phyloP scores from a whole-genome alignment of 2,329 filamentous ascomycete species.

The Aspergillus pseudoglaucus region DNA sequence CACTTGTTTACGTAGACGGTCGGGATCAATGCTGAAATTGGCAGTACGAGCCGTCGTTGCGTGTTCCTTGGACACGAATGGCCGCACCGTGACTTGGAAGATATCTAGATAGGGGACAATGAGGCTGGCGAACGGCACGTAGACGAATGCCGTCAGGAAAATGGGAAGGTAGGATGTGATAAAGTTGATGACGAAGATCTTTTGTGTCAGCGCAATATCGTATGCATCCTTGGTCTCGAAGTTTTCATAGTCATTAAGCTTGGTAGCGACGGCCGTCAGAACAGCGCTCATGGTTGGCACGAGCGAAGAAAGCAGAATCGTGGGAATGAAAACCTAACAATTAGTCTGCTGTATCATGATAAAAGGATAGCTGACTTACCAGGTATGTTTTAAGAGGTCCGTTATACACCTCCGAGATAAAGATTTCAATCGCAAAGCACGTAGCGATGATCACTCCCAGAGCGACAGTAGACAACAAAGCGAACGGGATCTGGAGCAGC shows the following conservation, averaged over 20 bases:
- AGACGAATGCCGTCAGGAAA: constrained; percentile 87
- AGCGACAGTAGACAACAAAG: constrained; percentile 63
- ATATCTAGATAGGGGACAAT: constrained; percentile 86
- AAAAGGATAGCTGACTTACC: constrained; percentile 44
- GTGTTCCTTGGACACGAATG: constrained; percentile 69
- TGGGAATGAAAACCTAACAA: constrained; percentile 73
- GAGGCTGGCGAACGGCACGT: constrained; percentile 81
- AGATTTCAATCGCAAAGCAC: constrained; percentile 93
- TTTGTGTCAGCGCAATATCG: constrained; percentile 77
- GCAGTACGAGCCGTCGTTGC: constrained; percentile 48
- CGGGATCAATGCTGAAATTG: constrained; percentile 75
- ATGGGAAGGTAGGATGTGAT: constrained; percentile 91
- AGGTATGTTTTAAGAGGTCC: constrained; percentile 83
- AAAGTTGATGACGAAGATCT: constrained; percentile 97
- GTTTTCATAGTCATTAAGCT: constrained; percentile 79
- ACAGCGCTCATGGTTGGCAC: constrained; percentile 74
- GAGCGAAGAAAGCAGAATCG: constrained; percentile 71
- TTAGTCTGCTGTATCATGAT: constrained; percentile 1
- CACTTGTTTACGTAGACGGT: constrained; percentile 79
- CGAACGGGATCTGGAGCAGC: constrained; percentile 82
- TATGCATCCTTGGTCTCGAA: constrained; percentile 84
- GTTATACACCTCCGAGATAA: constrained; percentile 89
- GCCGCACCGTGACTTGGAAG: constrained; percentile 70
- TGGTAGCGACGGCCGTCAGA: constrained; percentile 74
- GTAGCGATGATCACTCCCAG: constrained; percentile 82